Base-by-base conservation (phyloP, 345 rosid genomes). In the Geranium rotundifolium region DNA sequence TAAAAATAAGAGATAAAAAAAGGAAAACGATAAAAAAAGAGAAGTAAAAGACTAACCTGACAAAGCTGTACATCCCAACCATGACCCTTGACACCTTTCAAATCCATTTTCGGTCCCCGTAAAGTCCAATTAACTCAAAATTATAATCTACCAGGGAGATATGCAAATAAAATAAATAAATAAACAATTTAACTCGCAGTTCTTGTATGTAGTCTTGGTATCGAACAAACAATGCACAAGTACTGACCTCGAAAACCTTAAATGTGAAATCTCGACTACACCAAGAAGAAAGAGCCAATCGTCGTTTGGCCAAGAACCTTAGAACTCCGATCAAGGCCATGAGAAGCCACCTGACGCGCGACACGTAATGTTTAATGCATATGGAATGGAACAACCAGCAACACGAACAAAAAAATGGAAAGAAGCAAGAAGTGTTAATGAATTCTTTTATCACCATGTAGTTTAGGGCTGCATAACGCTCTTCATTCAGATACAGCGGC, bases 381-480 rank as follows among this genome's bases (percentile, higher is more conserved):
- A 14, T 14, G 19, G 19, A 19, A 14, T 14, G 19, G 19, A 19
- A 17, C 59, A 0, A 19, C 15, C 19, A 19, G 27, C 12, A 27
- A 17, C 20, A 1, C 17, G 59, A 17, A 19, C 59, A 56, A 16
- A 27, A 19, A 57, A 0, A 20, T 19, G 16, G 20, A 19, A 19
- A 55, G 54, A 56, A 62, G 17, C 50, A 68, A 30, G 18, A n/a
- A 23, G 27, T 23, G 27, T 13, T 30, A 39, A 29, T 60, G 15
- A 57, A 61, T 39, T 31, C 54, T 61, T 12, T 58, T 63, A 59
- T 80, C 70, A 93, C 99, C 97, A 93, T 77, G 75, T 85, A 77
- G 17, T 88, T 73, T 49, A 93, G 73, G 31, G 96, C 85, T 58
- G 95, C 97, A 65, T 85, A 90, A n/a, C 99, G 99, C 72, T 93